A percentile compares a stretch with the other conserved stretches of the same genome.
Evolutionary conservation across 345 rosid genomes (phyloP).

Genomic region (Noccaea bulbosa): DNA sequence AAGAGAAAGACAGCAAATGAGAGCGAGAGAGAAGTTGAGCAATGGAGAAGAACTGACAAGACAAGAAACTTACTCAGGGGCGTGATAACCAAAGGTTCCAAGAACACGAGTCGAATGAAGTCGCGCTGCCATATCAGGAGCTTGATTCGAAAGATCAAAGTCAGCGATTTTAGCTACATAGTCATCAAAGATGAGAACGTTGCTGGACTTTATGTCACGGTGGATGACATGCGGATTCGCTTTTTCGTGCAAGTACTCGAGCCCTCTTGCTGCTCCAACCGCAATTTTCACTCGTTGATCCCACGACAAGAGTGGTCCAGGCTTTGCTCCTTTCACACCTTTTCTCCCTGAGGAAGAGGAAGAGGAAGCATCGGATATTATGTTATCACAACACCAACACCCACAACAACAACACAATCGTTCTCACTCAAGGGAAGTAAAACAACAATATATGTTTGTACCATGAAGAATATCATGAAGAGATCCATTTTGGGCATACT

Average conservation of each 20-base stretch:
- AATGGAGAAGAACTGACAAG: slow-evolving; percentile 42
- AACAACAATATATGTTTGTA: slow-evolving; percentile 33
- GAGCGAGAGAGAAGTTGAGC: background rate
- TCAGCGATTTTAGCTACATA: slow-evolving; percentile 72
- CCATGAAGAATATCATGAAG: slow-evolving; percentile 81
- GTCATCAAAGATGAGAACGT: slow-evolving; percentile 66
- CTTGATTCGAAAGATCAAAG: slow-evolving; percentile 74
- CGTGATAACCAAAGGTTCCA: slow-evolving; percentile 77
- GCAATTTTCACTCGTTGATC: slow-evolving; percentile 67
- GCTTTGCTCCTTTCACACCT: slow-evolving; percentile 74
- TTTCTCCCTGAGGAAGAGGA: slow-evolving; percentile 57
- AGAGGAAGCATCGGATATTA: background rate
- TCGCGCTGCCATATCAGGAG: slow-evolving; percentile 76
- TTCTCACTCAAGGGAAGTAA: background rate
- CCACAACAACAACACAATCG: background rate
- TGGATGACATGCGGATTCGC: slow-evolving; percentile 58
- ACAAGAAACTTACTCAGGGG: slow-evolving; percentile 68
- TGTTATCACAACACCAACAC: slow-evolving; percentile 9
- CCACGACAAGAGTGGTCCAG: slow-evolving; percentile 73
- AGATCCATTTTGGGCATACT: slow-evolving; percentile 76
- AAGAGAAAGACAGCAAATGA: background rate
- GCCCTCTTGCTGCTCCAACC: slow-evolving; percentile 73
- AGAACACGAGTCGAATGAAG: slow-evolving; percentile 77
- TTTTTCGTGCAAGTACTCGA: slow-evolving; percentile 71
- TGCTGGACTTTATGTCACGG: slow-evolving; percentile 74